Evolutionary conservation across 371 early-diverging fungal species (phyloP), one percentile per base, ranked within the genome.

Genomic region (Mortierella sp.): DNA sequence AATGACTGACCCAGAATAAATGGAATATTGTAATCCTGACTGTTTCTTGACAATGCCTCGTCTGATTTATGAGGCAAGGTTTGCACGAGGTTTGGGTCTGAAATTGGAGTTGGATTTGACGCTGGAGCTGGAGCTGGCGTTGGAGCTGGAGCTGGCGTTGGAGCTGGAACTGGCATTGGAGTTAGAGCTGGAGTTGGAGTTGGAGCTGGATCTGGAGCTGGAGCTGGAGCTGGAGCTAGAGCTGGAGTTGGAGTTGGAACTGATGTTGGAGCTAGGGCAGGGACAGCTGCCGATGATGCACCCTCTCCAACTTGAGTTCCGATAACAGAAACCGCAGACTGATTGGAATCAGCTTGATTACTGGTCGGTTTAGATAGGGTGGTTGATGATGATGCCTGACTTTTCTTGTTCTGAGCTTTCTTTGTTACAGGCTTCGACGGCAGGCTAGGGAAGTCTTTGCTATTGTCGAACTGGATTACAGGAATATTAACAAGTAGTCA

Each of bases 361-460:
- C 38, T 55, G 38, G 45, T 16, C 19, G 22, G 38, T 9, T 63
- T 22, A 7, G 43, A 22, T 32, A 45, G 43, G 52, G 47, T 15
- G 5, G 53, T 16, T 47, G 57, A 57, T n/a, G 19, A 22, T 28
- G 52, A 47, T 48, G 60, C 53, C 8, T 43, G 47, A 10, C 19
- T 65, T 58, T 58, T 69, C n/a, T 61, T 65, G 21, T 22, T 33
- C 33, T 45, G 62, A 19, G 32, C 38, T 19, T 61, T 75, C 59
- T 65, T 74, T 43, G 19, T 36, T 24, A 21, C 41, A 24, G 65
- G 70, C n/a, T 69, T 69, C 15, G 65, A 40, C 3, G 76, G 67
- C 4, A 76, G 67, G 16, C 76, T 70, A 21, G 76, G 76, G 33
- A 76, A 76, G 11, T 40, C 68, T 21, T 70, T 67, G 43, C 67